Evolutionary conservation across 2,329 filamentous ascomycete species (phyloP).

Genomic region (Neofusicoccum ribis): DNA sequence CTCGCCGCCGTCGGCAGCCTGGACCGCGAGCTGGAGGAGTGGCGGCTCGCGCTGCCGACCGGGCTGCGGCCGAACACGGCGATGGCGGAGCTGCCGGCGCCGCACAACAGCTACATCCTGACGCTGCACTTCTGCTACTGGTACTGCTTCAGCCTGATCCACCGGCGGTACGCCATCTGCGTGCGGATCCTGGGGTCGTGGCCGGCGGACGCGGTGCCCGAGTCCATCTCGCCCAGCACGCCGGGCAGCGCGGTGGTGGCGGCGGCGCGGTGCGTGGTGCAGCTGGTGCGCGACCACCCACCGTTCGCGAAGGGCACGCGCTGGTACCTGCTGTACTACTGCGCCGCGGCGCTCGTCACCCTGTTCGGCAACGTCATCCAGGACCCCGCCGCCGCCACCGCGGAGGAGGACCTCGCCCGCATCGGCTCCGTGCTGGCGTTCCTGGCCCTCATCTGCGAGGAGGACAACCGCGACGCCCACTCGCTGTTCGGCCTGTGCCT

Average conservation of each 20-base stretch:
- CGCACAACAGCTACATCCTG: background rate
- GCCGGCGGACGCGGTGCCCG: background rate
- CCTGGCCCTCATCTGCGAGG: background rate
- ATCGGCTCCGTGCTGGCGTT: background rate
- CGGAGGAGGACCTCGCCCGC: background rate
- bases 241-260: background rate
- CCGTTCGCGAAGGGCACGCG: background rate
- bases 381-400: background rate
- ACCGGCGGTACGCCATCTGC: background rate
- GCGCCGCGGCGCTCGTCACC: background rate
- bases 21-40: background rate
- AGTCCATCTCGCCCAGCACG: background rate
- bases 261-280: background rate
- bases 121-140: background rate
- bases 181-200: background rate
- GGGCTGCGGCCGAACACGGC: background rate
- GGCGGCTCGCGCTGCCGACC: background rate
- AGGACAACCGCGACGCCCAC: background rate
- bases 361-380: background rate
- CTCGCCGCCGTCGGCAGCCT: background rate
- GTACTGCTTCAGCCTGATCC: background rate
- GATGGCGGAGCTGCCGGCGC: background rate
- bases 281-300: background rate
- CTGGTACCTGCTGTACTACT: slow-evolving; percentile 4
- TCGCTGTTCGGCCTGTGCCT: background rate